phyloP scores from a whole-genome alignment of 1,284 basidiomycete species.

The Boletus calvinii region DNA sequence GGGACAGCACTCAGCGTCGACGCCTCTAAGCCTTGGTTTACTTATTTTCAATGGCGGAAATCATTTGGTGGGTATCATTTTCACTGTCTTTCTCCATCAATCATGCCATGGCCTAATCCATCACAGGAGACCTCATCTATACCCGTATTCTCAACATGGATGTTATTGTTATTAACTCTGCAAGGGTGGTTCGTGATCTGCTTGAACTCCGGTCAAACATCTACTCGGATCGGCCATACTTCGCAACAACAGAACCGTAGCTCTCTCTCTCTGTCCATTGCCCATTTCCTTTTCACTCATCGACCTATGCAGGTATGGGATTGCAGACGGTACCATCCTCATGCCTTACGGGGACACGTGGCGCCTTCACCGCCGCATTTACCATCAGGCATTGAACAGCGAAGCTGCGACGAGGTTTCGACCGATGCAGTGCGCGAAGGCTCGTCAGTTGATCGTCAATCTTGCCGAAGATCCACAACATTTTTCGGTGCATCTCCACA shows the following conservation, averaged over 20 bases:
- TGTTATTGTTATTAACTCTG: slow-evolving; percentile 26
- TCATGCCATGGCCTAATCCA: not conserved
- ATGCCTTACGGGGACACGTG: slow-evolving; percentile 30
- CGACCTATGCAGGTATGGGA: slow-evolving; percentile 23
- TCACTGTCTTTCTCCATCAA: not conserved
- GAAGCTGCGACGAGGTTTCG: slow-evolving; percentile 20
- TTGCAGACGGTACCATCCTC: slow-evolving; percentile 26
- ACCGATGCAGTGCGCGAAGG: slow-evolving; percentile 27
- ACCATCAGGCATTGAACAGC: slow-evolving; percentile 23
- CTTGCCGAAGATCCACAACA: slow-evolving; percentile 19
- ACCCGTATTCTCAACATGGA: slow-evolving; percentile 25
- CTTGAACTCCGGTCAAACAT: slow-evolving; percentile 27
- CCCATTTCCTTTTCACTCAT: not conserved
- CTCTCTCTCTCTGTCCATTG: not conserved
- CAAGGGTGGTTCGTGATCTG: slow-evolving; percentile 24
- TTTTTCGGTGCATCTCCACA: slow-evolving; percentile 22
- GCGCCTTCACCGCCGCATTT: slow-evolving; percentile 32
- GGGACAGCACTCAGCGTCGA: slow-evolving; percentile 25
- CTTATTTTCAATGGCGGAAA: slow-evolving; percentile 29
- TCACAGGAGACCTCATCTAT: slow-evolving; percentile 25
- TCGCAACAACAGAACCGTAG: slow-evolving; percentile 23
- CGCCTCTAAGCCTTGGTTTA: slow-evolving; percentile 25
- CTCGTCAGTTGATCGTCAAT: slow-evolving; percentile 24
- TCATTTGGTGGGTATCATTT: slow-evolving; percentile 19
- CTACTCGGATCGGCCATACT: slow-evolving; percentile 29